These are phyloP conservation scores for Domatiomyces catenatus DNA, from an alignment of 2,329 filamentous ascomycete species.

Conservation along the genomic window DNA sequence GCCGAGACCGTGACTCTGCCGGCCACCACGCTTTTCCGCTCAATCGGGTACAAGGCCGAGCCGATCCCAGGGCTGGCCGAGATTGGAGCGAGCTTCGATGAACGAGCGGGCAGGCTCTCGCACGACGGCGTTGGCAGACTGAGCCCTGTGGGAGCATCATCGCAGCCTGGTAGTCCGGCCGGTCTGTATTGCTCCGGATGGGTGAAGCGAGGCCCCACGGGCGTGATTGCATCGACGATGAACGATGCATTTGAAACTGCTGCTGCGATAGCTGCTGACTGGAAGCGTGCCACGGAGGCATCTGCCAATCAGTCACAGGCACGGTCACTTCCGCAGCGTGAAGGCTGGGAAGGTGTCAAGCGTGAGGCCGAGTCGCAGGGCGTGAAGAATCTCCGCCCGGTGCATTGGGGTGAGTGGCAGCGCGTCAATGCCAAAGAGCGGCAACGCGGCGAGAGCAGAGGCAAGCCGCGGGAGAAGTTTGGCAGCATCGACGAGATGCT, in stretches of 20 bases:
- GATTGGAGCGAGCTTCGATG: slow-evolving; percentile 64
- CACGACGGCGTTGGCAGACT: slow-evolving; percentile 73
- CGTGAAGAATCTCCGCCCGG: slow-evolving; percentile 34
- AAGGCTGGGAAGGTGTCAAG: slow-evolving; percentile 66
- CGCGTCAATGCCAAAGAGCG: slow-evolving; percentile 68
- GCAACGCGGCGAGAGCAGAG: slow-evolving; percentile 45
- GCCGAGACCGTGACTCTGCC: slow-evolving; percentile 36
- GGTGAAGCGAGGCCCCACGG: slow-evolving; percentile 89
- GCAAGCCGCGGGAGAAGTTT: slow-evolving; percentile 65
- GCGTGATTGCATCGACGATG: slow-evolving; percentile 94
- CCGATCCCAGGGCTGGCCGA: slow-evolving; percentile 59
- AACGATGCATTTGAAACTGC: slow-evolving; percentile 81
- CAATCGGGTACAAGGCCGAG: slow-evolving; percentile 84
- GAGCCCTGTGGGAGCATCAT: no score
- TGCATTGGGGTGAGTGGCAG: slow-evolving; percentile 76
- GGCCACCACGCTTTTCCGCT: slow-evolving; percentile 66
- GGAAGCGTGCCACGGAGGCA: slow-evolving; percentile 26
- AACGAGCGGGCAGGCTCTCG: slow-evolving; percentile 55
- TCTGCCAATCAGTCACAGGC: slow-evolving; percentile 9
- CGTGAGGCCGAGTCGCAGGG: slow-evolving; percentile 41
- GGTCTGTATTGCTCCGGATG: slow-evolving; percentile 78
- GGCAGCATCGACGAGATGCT: slow-evolving; percentile 44
- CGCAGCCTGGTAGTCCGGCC: no score
- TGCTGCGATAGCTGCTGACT: slow-evolving; percentile 70
- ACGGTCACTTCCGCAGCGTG: slow-evolving; percentile 19